Evolutionary conservation across 2,329 filamentous ascomycete species (phyloP).

Genomic region (Cercospora janseana): DNA sequence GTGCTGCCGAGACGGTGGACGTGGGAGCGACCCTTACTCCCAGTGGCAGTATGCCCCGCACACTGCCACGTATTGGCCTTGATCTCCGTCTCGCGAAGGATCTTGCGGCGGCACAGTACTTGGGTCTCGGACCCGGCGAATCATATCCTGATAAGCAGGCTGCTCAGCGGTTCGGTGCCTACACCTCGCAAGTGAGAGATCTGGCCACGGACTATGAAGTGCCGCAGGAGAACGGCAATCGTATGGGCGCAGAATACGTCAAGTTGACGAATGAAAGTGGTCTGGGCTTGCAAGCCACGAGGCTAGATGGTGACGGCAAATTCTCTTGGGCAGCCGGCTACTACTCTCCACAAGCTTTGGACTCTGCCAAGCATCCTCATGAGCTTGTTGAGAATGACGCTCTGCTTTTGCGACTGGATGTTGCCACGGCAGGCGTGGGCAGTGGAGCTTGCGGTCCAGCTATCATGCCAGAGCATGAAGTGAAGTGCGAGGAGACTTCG

Average conservation of each 20-base stretch:
- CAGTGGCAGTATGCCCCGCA: constrained; percentile 45
- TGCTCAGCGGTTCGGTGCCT: constrained; percentile 55
- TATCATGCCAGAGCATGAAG: constrained; percentile 9
- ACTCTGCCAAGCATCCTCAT: constrained; percentile 20
- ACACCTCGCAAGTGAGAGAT: constrained; percentile 45
- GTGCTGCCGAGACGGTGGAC: neutral
- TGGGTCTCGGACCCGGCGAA: constrained; percentile 62
- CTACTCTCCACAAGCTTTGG: constrained; percentile 16
- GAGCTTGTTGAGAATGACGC: constrained; percentile 19
- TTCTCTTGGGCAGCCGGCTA: constrained; percentile 24
- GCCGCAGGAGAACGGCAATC: constrained; percentile 66
- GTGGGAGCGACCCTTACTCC: constrained; percentile 10
- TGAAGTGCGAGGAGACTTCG: constrained; percentile 2
- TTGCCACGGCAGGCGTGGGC: constrained; percentile 15
- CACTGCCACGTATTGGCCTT: constrained; percentile 61
- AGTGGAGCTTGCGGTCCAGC: constrained; percentile 16
- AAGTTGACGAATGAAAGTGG: constrained; percentile 29
- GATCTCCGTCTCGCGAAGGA: constrained; percentile 51
- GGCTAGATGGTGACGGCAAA: constrained; percentile 10
- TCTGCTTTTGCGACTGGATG: constrained; percentile 12
- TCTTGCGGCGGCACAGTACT: constrained; percentile 55
- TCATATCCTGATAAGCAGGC: constrained; percentile 64
- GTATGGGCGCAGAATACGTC: constrained; percentile 59
- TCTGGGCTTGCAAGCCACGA: constrained; percentile 38
- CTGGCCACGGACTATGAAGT: constrained; percentile 62